Conservation (phyloP, 768 basidiomycete genomes). For the Russula griseocarnosa region DNA sequence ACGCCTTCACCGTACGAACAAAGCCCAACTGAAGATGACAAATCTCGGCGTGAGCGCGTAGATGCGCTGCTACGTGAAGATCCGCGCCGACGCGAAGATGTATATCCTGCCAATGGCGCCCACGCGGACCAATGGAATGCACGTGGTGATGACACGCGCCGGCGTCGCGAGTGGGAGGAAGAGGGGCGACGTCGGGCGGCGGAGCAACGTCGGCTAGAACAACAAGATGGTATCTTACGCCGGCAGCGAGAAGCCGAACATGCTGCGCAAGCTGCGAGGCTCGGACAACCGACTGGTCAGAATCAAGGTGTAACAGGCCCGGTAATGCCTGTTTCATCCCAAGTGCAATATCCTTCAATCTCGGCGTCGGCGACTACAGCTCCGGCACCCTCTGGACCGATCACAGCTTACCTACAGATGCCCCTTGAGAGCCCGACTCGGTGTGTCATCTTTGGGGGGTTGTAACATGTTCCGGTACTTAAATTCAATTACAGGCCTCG, state of each 20-base stretch:
- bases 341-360: slow-evolving; percentile 9
- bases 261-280: slow-evolving; percentile 33
- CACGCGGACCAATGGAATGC: slow-evolving; percentile 4
- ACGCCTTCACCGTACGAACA: slow-evolving; percentile 26
- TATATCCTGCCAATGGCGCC: background rate
- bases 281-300: slow-evolving; percentile 33
- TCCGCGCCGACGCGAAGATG: slow-evolving; percentile 19
- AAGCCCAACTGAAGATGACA: slow-evolving; percentile 38
- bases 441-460: slow-evolving; percentile 15
- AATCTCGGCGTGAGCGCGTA: slow-evolving; percentile 39
- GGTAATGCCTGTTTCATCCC: slow-evolving; percentile 21
- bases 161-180: slow-evolving; percentile 29
- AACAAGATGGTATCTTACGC: slow-evolving; percentile 54
- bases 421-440: slow-evolving; percentile 62
- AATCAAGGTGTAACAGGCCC: slow-evolving; percentile 35
- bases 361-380: background rate
- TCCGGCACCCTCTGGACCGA: slow-evolving; percentile 8
- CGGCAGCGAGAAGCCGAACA: slow-evolving; percentile 52
- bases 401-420: slow-evolving; percentile 35
- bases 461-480: slow-evolving; percentile 39
- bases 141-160: slow-evolving; percentile 30
- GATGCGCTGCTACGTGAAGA: slow-evolving; percentile 30
- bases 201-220: slow-evolving; percentile 47
- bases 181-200: slow-evolving; percentile 37
- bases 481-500: slow-evolving; percentile 44